Percentiles rank a stretch among this genome's conserved stretches.
These are phyloP conservation scores for Aspergillus incahuasiensis DNA, from an alignment of 495 filamentous ascomycete genomes.

Conservation along the genomic window DNA sequence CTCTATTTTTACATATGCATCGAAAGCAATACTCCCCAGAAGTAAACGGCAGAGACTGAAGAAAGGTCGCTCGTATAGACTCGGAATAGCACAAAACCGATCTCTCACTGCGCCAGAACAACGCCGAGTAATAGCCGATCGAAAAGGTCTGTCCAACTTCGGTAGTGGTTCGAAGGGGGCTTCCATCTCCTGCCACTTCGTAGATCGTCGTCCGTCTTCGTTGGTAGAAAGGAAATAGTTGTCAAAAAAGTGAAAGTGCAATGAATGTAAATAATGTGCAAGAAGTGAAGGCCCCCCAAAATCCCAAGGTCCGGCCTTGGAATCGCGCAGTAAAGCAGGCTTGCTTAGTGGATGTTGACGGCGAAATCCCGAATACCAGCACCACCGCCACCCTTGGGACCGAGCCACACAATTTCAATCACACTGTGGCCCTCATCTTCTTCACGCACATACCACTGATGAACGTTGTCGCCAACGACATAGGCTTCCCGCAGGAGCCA, in stretches of 20 bases:
- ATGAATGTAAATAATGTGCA: slow-evolving; percentile 37
- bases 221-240: slow-evolving; percentile 15
- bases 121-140: slow-evolving; percentile 25
- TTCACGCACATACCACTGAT: slow-evolving; percentile 46
- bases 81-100: slow-evolving; percentile 22
- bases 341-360: slow-evolving; percentile 12
- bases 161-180: slow-evolving; percentile 6
- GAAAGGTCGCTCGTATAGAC: slow-evolving; percentile 6
- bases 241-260: slow-evolving; percentile 16
- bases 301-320: slow-evolving; percentile 27
- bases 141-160: slow-evolving; percentile 12
- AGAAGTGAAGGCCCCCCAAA: slow-evolving; percentile 24
- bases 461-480: slow-evolving; percentile 43
- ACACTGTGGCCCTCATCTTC: slow-evolving; percentile 44
- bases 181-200: slow-evolving; percentile 12
- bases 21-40: slow-evolving; percentile 20
- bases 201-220: slow-evolving; percentile 15
- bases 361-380: slow-evolving; percentile 33
- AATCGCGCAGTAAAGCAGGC: slow-evolving; percentile 12
- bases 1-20: slow-evolving; percentile 46
- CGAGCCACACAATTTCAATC: slow-evolving; percentile 49
- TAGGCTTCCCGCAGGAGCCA: slow-evolving; percentile 41
- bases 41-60: slow-evolving; percentile 2
- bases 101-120: slow-evolving; percentile 26
- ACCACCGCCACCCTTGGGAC: slow-evolving; percentile 41